Evolutionary conservation across 169 alveolate species (phyloP), one percentile per base, ranked within the genome.

Genomic region (Plasmodium inui): DNA sequence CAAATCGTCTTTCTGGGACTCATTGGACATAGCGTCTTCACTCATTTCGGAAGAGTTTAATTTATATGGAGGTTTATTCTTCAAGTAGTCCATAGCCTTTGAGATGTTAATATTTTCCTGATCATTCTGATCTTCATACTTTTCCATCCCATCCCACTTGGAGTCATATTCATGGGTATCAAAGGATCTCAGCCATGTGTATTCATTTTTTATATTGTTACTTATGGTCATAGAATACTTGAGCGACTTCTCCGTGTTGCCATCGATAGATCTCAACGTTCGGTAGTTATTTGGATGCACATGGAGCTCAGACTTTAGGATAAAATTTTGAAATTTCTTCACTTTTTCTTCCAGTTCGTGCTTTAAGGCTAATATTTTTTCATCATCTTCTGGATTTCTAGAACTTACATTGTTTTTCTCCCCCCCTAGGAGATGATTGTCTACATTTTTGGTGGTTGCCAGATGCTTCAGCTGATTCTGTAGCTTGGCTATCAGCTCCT

Each of bases 291-390:
- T 53, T 39, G 92, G 76, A 19, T 82, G 78, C n/a, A 91, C 82
- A 30, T 90, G 83, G 17, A 88, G 86, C 74, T 96, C 95, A 22
- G 97, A 94, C 61, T 96, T 96, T 73, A 96, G 80, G 50, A 96
- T 96, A 82, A 96, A 95, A 72, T 96, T 95, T 95, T 96, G 97
- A 84, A 94, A 96, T 73, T 96, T 96, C 78, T 93, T 92, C 57
- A 96, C 96, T 86, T 96, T 96, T 86, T 93, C 95, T 83, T 96
- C 96, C 94, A 96, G 79, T 74, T 96, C 97, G 72, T 80, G 79
- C 95, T 96, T 92, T 76, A 73, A 74, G 22, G 92, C 94, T 46
- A 86, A 67, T n/a, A 83, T 85, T 32, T 84, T 86, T 88, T 91
- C 95, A 82, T 91, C 95, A 46, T 91, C 84, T 82, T 91, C 95